These are phyloP conservation scores for Monosporascus sp. DNA, from an alignment of 2,329 filamentous ascomycete genomes.

Conservation along the genomic window DNA sequence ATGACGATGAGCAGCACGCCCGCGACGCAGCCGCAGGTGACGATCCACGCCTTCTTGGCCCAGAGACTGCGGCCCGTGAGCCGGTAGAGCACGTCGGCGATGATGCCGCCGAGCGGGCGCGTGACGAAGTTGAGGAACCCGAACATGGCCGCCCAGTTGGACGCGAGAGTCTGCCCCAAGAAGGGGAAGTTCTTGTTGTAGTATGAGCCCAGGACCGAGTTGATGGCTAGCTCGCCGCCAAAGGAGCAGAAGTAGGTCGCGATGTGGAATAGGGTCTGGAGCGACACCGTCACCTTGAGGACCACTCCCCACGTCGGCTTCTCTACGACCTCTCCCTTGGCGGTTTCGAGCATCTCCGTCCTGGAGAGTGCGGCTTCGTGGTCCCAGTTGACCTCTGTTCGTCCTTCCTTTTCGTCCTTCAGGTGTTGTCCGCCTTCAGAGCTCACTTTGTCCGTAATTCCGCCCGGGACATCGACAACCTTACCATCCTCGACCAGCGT, in stretches of 20 bases:
- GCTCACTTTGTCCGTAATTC: slow-evolving; percentile 38
- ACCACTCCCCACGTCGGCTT: slow-evolving; percentile 52
- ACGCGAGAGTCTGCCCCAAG: slow-evolving; percentile 51
- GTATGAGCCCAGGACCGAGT: slow-evolving; percentile 54
- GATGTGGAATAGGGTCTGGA: slow-evolving; percentile 51
- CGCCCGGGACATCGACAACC: slow-evolving; percentile 48
- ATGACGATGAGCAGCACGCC: slow-evolving; percentile 58
- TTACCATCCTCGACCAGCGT: slow-evolving; percentile 22
- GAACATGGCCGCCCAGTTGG: slow-evolving; percentile 67
- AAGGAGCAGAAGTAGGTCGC: slow-evolving; percentile 60
- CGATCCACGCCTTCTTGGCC: slow-evolving; percentile 52
- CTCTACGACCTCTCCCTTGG: slow-evolving; percentile 45
- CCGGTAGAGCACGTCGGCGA: slow-evolving; percentile 46
- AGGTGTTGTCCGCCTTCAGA: slow-evolving; percentile 31
- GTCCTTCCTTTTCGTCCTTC: slow-evolving; percentile 34
- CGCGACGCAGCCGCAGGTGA: slow-evolving; percentile 55
- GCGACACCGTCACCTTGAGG: slow-evolving; percentile 41
- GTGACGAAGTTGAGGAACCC: slow-evolving; percentile 67
- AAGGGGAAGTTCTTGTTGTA: slow-evolving; percentile 54
- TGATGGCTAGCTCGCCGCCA: slow-evolving; percentile 58
- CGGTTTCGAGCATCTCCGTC: slow-evolving; percentile 49
- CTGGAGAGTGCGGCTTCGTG: slow-evolving; percentile 44
- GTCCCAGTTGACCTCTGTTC: slow-evolving; percentile 23
- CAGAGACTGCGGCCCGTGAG: slow-evolving; percentile 31
- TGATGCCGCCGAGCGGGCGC: slow-evolving; percentile 59